Base-by-base conservation (phyloP, 2,329 filamentous ascomycete genomes). In the Phialophora expanda region DNA sequence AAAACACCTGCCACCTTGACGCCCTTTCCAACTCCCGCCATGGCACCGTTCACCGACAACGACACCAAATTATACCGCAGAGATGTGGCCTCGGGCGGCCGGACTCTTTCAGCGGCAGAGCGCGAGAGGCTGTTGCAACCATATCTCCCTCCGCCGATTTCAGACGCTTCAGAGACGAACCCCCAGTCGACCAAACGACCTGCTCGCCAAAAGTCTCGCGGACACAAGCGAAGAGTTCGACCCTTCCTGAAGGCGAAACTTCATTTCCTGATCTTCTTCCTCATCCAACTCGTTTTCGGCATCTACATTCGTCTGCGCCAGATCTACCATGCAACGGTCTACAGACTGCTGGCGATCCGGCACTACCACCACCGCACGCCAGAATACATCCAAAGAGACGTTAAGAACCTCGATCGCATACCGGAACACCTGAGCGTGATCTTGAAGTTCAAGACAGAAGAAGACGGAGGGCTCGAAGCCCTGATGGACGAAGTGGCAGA, bases 351-450 rank as follows among this genome's bases (percentile, higher is more conserved):
- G 61, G 91, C 92, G 9, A 86, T 98, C 67, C 83, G 96, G 62
- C 93, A 94, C 77, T 95, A 99, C 81, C 96, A 99, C 80, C 95
- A 99, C 78, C 91, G 92, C 60, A 96, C 94, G 0, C 95, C 95
- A 7, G 92, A 96, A 76, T 87, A 97, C 75, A 97, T 99, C 72
- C 88, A 90, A 74, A 89, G 90, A 74, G 95, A 99, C 79, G 89
- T 98, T 28, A 87, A 87, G 76, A 84, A 85, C 9, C 79, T 99
- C 64, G 85, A 83, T 65, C 87, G 90, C 73, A 79, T 96, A 66
- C 95, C 95, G 2, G 86, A 90, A 70, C 95, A 99, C 75, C 78
- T 99, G 58, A 97, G 93, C 75, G 89, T 96, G 11, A 89, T 98
- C 62, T 80, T 99, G 65, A 89, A 89, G 65, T 82, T 91, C 56